These are phyloP conservation scores for Arctium minus DNA, from an alignment of 129 eudicot species.

Conservation along the genomic window DNA sequence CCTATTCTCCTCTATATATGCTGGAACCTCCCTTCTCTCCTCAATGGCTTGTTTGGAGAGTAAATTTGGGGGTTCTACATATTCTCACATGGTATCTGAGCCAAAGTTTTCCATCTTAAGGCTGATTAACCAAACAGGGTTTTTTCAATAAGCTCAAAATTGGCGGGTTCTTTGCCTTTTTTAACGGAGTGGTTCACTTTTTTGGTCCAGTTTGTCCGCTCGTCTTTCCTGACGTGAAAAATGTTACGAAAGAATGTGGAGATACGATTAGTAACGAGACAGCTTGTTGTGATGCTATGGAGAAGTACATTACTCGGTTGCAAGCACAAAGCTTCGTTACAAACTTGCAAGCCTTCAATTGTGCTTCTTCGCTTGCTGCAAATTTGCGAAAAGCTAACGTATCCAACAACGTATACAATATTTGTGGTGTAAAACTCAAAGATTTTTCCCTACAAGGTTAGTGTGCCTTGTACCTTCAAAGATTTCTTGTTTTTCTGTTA, in stretches of 20 bases:
- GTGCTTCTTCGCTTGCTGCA: slow-evolving; percentile 52
- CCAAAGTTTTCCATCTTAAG: too few species aligned
- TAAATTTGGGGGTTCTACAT: background rate
- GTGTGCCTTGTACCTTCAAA: background rate
- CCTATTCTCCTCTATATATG: too few species aligned
- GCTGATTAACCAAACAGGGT: too few species aligned
- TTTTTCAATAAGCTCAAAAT: background rate
- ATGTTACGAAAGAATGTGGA: slow-evolving; percentile 48
- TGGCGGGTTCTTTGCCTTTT: background rate
- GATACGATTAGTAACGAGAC: slow-evolving; percentile 29
- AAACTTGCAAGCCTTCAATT: slow-evolving; percentile 62
- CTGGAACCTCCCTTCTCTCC: background rate
- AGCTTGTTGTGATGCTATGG: slow-evolving; percentile 54
- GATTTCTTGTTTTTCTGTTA: background rate
- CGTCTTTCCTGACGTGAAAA: slow-evolving; percentile 36
- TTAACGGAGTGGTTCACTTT: background rate
- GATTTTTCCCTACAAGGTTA: slow-evolving; percentile 74
- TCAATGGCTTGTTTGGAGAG: background rate
- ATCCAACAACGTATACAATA: slow-evolving; percentile 40
- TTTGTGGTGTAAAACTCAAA: slow-evolving; percentile 58
- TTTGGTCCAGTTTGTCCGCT: slow-evolving; percentile 58
- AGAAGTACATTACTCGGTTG: slow-evolving; percentile 35
- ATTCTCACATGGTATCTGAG: too few species aligned
- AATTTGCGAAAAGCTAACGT: slow-evolving; percentile 46
- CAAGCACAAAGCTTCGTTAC: slow-evolving; percentile 71